Base-by-base conservation (phyloP, 257 asterid genomes). In the Marsdenia floribunda region DNA sequence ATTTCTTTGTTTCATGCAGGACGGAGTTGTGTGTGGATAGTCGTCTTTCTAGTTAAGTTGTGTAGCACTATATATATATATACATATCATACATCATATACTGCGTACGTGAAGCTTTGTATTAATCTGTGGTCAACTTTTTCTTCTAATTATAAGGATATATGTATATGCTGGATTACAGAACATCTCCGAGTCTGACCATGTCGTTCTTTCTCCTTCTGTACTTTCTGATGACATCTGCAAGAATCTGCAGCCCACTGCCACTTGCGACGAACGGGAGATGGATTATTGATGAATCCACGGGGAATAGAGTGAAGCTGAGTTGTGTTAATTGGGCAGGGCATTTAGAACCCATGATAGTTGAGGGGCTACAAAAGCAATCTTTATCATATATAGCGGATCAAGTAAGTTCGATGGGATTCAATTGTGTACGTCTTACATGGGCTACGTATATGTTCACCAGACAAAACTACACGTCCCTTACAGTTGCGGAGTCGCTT, bases 391-490 rank as follows among this genome's bases (percentile, higher is more conserved):
- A 37, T 9, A 85, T 87, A 19, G 89, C 75, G 0, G 24, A 61
- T 0, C 69, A 83, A 19, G 70, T 87, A 18, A 33, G 65, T 6
- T 71, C 53, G 0, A 68, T 77, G 54, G 97, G 97, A 7, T 90
- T 92, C 76, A 90, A 90, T 66, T 92, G 97, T 58, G 90, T 90
- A 78, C 75, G 96, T 49, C 83, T 92, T 58, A 92, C 97, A 3
- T 92, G 92, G 90, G 76, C 96, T 21, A 85, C 93, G 0, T 80
- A 68, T 35, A 86, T 89, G 96, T 89, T 85, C 83, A 90, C 96
- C 3, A 68, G 90, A 75, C 75, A 82, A 7, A 80, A 81, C 9
- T 84, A 80, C 33, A 68, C 86, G 29, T 69, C 29, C 75, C 78
- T 87, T 4, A 87, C 83, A 0, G 93, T 90, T 13, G 76, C 84